phyloP scores from a whole-genome alignment of 2,329 filamentous ascomycete genomes.

The Paecilomyces fulvus region DNA sequence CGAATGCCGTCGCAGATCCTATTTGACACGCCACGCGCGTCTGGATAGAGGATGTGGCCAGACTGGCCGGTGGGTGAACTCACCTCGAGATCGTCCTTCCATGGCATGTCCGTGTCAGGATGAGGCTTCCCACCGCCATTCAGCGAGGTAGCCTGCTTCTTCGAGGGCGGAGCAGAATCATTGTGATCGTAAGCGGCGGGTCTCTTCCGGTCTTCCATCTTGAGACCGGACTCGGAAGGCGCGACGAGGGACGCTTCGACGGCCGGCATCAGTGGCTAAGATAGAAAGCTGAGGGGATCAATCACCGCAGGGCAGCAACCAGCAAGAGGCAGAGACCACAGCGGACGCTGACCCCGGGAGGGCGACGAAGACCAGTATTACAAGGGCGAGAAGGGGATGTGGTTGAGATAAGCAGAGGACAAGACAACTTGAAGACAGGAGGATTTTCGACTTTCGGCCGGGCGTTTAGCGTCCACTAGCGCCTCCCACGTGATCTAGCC shows the following conservation, averaged over 20 bases:
- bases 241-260: conserved; percentile 65
- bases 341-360: conserved; percentile 1
- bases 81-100: conserved; percentile 65
- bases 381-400: conserved; percentile 13
- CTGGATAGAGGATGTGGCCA: neutral
- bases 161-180: conserved; percentile 79
- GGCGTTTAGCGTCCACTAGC: conserved; percentile 25
- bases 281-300: conserved; percentile 26
- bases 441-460: conserved; percentile 30
- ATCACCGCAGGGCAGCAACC: conserved; percentile 26
- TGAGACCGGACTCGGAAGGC: conserved; percentile 71
- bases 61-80: conserved; percentile 39
- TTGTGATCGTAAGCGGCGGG: conserved; percentile 71
- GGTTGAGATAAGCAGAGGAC: conserved; percentile 20
- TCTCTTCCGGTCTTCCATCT: conserved; percentile 99
- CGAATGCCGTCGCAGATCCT: conserved; percentile 17
- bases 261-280: conserved; percentile 74
- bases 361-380: conserved; percentile 6
- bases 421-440: conserved; percentile 22
- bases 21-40: neutral
- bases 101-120: conserved; percentile 59
- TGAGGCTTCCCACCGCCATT: conserved; percentile 64
- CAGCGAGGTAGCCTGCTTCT: conserved; percentile 69
- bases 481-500: conserved; percentile 29
- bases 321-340: conserved; percentile 8